Percentiles rank a stretch among this genome's conserved stretches.
Conservation (phyloP, 2,329 filamentous ascomycete genomes). For the Endocalyx cinctus region DNA sequence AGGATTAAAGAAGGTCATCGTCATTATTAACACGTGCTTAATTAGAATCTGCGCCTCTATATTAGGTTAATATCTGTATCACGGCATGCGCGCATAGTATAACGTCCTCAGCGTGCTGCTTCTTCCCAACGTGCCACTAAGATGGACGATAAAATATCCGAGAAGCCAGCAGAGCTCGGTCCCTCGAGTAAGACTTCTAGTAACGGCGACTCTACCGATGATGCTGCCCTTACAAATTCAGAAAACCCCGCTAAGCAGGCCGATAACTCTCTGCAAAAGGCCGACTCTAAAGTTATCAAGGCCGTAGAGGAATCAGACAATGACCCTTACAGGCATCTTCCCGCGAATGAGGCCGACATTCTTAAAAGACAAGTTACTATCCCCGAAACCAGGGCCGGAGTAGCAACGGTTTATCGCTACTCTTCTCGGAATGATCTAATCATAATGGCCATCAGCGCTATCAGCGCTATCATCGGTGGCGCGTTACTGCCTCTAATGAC, state of each 20-base stretch:
- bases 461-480: conserved; percentile 67
- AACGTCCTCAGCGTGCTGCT: too few species aligned
- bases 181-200: conserved; percentile 29
- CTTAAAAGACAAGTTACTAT: conserved; percentile 65
- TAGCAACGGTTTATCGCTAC: conserved; percentile 65
- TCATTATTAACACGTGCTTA: too few species aligned
- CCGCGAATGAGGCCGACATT: conserved; percentile 60
- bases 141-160: too few species aligned
- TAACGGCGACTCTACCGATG: conserved; percentile 30
- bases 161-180: too few species aligned
- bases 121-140: too few species aligned
- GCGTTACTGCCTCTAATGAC: conserved; percentile 78
- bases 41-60: too few species aligned
- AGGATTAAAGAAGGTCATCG: too few species aligned
- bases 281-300: conserved; percentile 37
- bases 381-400: conserved; percentile 59
- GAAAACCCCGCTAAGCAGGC: conserved; percentile 11
- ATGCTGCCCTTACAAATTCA: conserved; percentile 8
- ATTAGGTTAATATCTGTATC: too few species aligned
- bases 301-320: conserved; percentile 38
- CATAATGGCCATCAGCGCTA: conserved; percentile 55
- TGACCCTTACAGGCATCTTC: conserved; percentile 58
- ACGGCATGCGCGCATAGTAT: too few species aligned
- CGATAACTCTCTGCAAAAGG: conserved; percentile 30
- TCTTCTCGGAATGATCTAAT: conserved; percentile 60